Percentiles rank a stretch among this genome's conserved stretches.
These are phyloP conservation scores for Sindora glabra DNA, from an alignment of 306 rosid genomes.

Conservation along the genomic window DNA sequence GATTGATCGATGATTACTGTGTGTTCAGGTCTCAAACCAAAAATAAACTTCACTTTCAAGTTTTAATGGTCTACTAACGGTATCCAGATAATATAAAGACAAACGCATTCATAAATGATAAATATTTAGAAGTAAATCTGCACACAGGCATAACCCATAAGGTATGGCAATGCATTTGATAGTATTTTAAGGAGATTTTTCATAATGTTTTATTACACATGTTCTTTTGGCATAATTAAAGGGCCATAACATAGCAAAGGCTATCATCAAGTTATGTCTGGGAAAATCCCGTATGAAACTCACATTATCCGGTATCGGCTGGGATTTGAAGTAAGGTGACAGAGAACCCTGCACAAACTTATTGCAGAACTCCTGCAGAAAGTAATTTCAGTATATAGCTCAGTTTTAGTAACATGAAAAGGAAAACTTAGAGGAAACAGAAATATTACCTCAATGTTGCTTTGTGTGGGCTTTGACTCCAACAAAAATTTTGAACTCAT, in stretches of 20 bases:
- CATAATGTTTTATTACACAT: neutral
- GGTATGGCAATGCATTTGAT: neutral
- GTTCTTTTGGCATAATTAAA: neutral
- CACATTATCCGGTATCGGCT: conserved; percentile 79
- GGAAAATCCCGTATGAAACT: conserved; percentile 20
- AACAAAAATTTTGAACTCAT: conserved; percentile 73
- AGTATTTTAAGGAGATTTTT: neutral
- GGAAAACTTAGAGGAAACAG: conserved; percentile 2
- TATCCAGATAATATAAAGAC: too few relatives aligned
- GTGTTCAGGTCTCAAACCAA: neutral
- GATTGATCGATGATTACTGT: neutral
- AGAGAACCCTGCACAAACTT: conserved; percentile 58
- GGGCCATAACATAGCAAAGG: neutral
- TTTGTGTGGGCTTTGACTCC: conserved; percentile 52
- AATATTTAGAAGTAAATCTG: too few relatives aligned
- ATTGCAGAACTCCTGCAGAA: conserved; percentile 65
- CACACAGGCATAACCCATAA: too few relatives aligned
- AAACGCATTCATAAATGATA: too few relatives aligned
- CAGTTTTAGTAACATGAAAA: conserved; percentile 1
- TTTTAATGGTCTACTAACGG: neutral
- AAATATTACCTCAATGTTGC: conserved; percentile 62
- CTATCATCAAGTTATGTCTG: too few relatives aligned
- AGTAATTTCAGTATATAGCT: conserved; percentile 12
- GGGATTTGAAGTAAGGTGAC: conserved; percentile 71
- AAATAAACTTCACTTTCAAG: neutral